Base-by-base conservation (phyloP, 1,284 basidiomycete genomes). In the Cutaneotrichosporon cyanovorans region DNA sequence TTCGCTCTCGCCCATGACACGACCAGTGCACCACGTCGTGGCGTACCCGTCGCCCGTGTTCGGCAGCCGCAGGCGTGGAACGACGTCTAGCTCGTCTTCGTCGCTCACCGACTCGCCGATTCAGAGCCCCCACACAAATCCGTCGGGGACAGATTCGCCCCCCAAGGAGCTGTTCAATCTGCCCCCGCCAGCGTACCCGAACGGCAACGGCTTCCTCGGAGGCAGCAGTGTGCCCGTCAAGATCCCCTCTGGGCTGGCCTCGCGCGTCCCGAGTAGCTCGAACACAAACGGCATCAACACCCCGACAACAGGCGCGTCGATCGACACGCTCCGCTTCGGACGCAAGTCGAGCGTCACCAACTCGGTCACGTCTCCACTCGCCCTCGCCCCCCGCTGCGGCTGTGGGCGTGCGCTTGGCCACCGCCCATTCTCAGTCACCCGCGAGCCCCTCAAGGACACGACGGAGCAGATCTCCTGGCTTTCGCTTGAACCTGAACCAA, bases 291-390 rank as follows among this genome's bases (percentile, higher is more conserved):
- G 44, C 38, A 38, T 53, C 37, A 30, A 57, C 50, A 31, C 54
- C 45, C 19, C 60, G 40, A 18, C 57, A 53, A 39, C 43, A 15
- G 66, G 62, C 9, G 50, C 58, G 4, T 66, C 63, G 16, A 59
- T 68, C 40, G 67, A 69, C 40, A 69, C 67, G 1, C 58, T 69
- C 15, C 65, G 65, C 30, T 69, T 66, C 47, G 67, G 66, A 21
- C 63, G 67, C 40, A 64, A 64, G 47, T 61, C 66, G 12, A 55
- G 58, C 43, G 57, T 60, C 15, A 61, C 60, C 46, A 69, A 69
- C 53, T 56, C 46, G 18, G 66, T 69, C 21, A 64, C 60, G 5
- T 68, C 66, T 28, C 67, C 67, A 14, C 66, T 67, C 33, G 67
- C 65, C 5, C 59, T 69, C 11, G 36, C 56, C 15, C 60, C 67